These are phyloP conservation scores for Cadophora malorum DNA, from an alignment of 2,329 filamentous ascomycete species.

Conservation along the genomic window DNA sequence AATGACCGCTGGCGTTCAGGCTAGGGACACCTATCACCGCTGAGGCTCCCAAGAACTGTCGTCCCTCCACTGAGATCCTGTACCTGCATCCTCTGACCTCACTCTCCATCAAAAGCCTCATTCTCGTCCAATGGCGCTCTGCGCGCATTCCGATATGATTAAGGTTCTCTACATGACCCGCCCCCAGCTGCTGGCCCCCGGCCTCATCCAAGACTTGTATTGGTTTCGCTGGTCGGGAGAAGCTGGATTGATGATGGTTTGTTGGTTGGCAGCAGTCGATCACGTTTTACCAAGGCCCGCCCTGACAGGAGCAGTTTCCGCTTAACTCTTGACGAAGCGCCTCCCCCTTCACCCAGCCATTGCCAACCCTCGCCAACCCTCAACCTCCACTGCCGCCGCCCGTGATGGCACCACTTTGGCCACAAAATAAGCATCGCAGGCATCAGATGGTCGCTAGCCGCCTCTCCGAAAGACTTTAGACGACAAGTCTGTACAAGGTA, in stretches of 20 bases:
- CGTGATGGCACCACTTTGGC: conserved; percentile 20
- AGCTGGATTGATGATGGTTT: conserved; percentile 19
- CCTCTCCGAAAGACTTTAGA: conserved; percentile 29
- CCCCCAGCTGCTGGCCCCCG: conserved; percentile 3
- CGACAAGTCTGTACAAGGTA: conserved; percentile 16
- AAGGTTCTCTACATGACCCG: conserved; percentile 16
- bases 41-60: background rate
- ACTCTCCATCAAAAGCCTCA: background rate
- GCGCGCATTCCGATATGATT: conserved; percentile 26
- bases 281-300: conserved; percentile 37
- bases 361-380: background rate
- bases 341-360: conserved; percentile 7
- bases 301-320: conserved; percentile 39
- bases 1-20: background rate
- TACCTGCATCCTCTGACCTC: conserved; percentile 6
- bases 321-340: conserved; percentile 29
- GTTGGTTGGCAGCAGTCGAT: conserved; percentile 25
- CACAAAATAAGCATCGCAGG: conserved; percentile 19
- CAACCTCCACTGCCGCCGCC: conserved; percentile 16
- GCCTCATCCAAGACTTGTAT: conserved; percentile 21
- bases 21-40: background rate
- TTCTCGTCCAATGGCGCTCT: conserved; percentile 1
- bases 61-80: background rate
- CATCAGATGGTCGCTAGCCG: conserved; percentile 23
- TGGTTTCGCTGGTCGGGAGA: conserved; percentile 28